Evolutionary conservation across 331 rosid genomes (phyloP), one percentile per base, ranked within the genome.

Genomic region (Phaseolus coccineus): DNA sequence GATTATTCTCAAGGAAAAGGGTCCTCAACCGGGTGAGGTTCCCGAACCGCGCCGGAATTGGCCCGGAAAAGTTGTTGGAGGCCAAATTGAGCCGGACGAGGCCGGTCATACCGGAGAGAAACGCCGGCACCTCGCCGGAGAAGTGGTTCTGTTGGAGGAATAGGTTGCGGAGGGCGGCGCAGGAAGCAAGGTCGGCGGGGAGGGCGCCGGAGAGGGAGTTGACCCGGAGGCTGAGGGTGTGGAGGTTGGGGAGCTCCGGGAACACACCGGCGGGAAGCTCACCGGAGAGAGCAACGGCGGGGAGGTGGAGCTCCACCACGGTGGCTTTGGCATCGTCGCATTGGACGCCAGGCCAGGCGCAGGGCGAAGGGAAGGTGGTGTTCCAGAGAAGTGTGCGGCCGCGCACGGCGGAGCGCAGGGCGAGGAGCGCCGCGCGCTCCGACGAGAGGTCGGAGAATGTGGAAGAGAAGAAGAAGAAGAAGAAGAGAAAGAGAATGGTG

Each of bases 331-430:
- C 50, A 40, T 83, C 25, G 69, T 91, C 85, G 71, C 99, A 95
- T 2, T 42, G 12, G 64, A 95, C 91, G 4, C 99, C 99, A 28
- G 89, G 67, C 99, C 99, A 95, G 6, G 24, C 50, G 30, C 99
- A 95, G 0, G 91, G 89, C 7, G 76, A 81, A 28, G 51, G 11
- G 19, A 76, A 46, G 44, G 86, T 80, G 3, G 78, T 57, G 74
- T 90, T 87, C 99, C 97, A 95, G 25, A 92, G 82, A 0, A 81
- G 91, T 12, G 97, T 92, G 13, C 99, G 80, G 65, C 99, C 99
- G 0, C 93, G 89, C 1, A 90, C 92, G 37, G 97, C 87, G 15
- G 91, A 74, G 52, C 97, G 93, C 59, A 95, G 87, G 24, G 87
- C 44, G 12, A 95, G 78, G 3, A 95, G 88, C 12, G 97, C 99